Base-by-base conservation (phyloP, 352 stramenopile species). In the Elongisporangium anandrum region DNA sequence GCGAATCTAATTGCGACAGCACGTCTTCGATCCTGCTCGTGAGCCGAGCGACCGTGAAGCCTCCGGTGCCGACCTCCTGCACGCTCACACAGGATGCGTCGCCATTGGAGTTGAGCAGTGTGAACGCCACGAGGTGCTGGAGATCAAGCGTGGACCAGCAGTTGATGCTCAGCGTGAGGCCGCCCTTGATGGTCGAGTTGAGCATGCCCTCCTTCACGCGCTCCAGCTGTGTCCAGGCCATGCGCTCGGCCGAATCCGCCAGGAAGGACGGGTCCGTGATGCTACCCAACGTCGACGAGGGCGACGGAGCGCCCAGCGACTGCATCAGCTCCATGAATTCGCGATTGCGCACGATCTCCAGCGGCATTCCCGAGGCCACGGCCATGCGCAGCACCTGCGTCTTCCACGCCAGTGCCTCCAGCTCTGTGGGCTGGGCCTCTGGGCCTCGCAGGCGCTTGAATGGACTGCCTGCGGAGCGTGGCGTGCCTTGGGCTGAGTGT, bases 191-290 rank as follows among this genome's bases (percentile, higher is more conserved):
- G 6, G 77, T 91, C 50, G 80, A 90, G 52, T 94, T 90, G 16
- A 86, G 68, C 79, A 87, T 92, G 15, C 79, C 80, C 77, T 94
- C 81, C 50, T 92, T 91, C 22, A 94, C 77, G 19, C 80, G 84
- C 26, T 90, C 77, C 13, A 92, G 60, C 60, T 94, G 85, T n/a
- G 64, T 56, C 1, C 26, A 52, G 0, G 76, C 81, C 3, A 94
- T 52, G 4, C 65, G 69, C 0, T 52, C 29, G 2, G 76, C 75
- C 0, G 59, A 75, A 9, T 85, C 71, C 21, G 70, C 48, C 2
- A 90, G 49, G 52, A 87, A 84, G 6, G 29, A 13, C 4, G 53
- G 63, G 29, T 76, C 72, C 2, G 64, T 65, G 26, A 87, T 39
- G 20, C 38, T 55, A 0, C 49, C 60, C 38, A 82, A 67, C 0